These are phyloP conservation scores for Verbascum thapsus DNA, from an alignment of 257 asterid genomes.

Conservation along the genomic window DNA sequence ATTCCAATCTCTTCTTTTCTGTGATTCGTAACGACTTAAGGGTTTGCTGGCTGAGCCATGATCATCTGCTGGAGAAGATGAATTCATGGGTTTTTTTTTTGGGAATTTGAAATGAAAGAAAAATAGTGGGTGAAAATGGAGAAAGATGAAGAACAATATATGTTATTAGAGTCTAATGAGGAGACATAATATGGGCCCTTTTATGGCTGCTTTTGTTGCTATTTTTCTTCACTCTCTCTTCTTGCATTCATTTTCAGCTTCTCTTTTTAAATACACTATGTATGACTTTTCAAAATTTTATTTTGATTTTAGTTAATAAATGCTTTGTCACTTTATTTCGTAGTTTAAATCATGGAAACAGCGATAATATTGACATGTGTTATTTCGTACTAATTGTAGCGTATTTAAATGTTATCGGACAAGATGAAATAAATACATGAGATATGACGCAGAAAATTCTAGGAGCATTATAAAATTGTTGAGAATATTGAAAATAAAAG, in stretches of 20 bases:
- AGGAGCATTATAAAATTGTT: too few relatives aligned
- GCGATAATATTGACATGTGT: too few relatives aligned
- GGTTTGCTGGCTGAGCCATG: conserved; percentile 30
- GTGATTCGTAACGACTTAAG: conserved; percentile 55
- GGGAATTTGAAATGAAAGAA: conserved; percentile 7
- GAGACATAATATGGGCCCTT: conserved; percentile 50
- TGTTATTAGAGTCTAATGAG: conserved; percentile 36
- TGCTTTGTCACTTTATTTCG: too few relatives aligned
- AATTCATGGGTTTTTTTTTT: conserved; percentile 38
- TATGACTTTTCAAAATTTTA: background rate
- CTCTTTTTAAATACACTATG: conserved; percentile 24
- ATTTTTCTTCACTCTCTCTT: conserved; percentile 13
- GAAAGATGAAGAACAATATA: conserved; percentile 42
- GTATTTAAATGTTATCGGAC: too few relatives aligned
- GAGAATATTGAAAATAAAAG: too few relatives aligned
- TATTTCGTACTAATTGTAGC: too few relatives aligned
- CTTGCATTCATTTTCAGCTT: conserved; percentile 28
- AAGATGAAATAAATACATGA: too few relatives aligned
- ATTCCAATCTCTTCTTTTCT: conserved; percentile 52
- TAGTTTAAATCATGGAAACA: too few relatives aligned
- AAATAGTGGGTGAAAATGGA: conserved; percentile 23
- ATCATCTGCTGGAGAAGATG: conserved; percentile 26
- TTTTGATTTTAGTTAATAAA: background rate
- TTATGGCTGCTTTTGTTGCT: conserved; percentile 38
- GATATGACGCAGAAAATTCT: too few relatives aligned